Conservation (phyloP, 768 basidiomycete species). For the Termitomyces sp. region DNA sequence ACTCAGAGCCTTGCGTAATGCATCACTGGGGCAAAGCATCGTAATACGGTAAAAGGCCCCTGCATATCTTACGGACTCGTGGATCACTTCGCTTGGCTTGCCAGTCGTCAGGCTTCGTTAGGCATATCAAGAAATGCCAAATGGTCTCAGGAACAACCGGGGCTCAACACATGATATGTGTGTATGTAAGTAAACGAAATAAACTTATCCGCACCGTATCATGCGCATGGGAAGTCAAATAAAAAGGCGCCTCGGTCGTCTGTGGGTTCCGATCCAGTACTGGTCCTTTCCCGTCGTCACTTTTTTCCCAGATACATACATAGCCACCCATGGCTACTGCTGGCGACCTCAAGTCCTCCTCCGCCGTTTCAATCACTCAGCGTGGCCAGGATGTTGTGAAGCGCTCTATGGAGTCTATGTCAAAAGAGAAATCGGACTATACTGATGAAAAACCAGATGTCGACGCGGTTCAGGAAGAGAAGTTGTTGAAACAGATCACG, state of each 20-base stretch:
- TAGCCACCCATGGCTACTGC: background rate
- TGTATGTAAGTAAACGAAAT: background rate
- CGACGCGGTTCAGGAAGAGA: constrained; percentile 5
- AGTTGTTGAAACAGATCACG: constrained; percentile 6
- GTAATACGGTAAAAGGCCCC: background rate
- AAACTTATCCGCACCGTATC: background rate
- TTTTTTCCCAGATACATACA: background rate
- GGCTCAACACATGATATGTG: background rate
- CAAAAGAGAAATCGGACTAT: constrained; percentile 22
- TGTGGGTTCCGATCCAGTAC: background rate
- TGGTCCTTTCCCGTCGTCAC: background rate
- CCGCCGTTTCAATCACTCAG: constrained; percentile 13
- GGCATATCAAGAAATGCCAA: background rate
- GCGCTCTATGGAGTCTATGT: constrained; percentile 23
- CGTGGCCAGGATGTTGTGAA: constrained; percentile 16
- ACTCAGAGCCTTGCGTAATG: no score
- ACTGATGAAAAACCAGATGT: constrained; percentile 11
- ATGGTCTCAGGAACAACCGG: background rate
- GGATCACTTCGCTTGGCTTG: constrained; percentile 1
- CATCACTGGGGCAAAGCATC: background rate
- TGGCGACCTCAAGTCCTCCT: constrained; percentile 11
- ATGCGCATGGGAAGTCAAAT: background rate
- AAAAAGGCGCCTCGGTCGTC: background rate
- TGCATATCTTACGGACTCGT: background rate
- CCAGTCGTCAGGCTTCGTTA: background rate